Conservation (phyloP, 805 yeast genomes). For the Lachancea cidri region DNA sequence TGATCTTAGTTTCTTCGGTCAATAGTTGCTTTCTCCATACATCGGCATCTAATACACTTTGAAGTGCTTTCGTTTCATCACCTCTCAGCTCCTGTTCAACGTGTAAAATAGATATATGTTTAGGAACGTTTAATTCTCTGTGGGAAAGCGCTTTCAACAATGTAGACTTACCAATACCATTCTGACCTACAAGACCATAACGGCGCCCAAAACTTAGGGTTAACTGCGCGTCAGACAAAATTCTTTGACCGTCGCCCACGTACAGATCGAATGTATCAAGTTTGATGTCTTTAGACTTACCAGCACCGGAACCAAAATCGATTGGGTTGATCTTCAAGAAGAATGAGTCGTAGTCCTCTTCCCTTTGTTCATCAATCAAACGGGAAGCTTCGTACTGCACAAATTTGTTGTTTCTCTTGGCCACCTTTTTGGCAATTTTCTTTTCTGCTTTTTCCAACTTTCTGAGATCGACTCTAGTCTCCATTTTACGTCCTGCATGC, state of each 20-base stretch:
- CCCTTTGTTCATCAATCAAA: slow-evolving; percentile 58
- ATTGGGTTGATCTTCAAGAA: slow-evolving; percentile 93
- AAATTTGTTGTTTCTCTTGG: slow-evolving; percentile 74
- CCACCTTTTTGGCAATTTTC: slow-evolving; percentile 95
- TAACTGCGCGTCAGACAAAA: slow-evolving; percentile 79
- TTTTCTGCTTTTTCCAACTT: slow-evolving; percentile 96
- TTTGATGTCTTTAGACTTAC: slow-evolving; percentile 95
- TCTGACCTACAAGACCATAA: slow-evolving; percentile 96
- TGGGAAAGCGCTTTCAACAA: slow-evolving; percentile 83
- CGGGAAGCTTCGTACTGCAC: slow-evolving; percentile 93
- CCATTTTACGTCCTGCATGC: slow-evolving; percentile 86
- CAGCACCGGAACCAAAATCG: slow-evolving; percentile 84
- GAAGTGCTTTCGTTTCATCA: slow-evolving; percentile 85
- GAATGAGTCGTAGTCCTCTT: slow-evolving; percentile 87
- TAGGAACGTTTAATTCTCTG: slow-evolving; percentile 91
- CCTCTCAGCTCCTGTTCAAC: slow-evolving; percentile 97
- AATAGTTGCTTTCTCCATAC: slow-evolving; percentile 95
- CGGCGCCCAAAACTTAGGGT: slow-evolving; percentile 88
- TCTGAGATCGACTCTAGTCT: slow-evolving; percentile 92
- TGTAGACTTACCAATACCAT: slow-evolving; percentile 99
- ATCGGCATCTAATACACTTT: slow-evolving; percentile 97
- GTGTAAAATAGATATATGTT: slow-evolving; percentile 90
- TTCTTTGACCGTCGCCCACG: slow-evolving; percentile 94
- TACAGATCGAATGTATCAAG: slow-evolving; percentile 88
- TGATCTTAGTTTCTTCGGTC: slow-evolving; percentile 67